These are phyloP conservation scores for Termitomyces sp. DNA, from an alignment of 768 basidiomycete genomes.

Conservation along the genomic window DNA sequence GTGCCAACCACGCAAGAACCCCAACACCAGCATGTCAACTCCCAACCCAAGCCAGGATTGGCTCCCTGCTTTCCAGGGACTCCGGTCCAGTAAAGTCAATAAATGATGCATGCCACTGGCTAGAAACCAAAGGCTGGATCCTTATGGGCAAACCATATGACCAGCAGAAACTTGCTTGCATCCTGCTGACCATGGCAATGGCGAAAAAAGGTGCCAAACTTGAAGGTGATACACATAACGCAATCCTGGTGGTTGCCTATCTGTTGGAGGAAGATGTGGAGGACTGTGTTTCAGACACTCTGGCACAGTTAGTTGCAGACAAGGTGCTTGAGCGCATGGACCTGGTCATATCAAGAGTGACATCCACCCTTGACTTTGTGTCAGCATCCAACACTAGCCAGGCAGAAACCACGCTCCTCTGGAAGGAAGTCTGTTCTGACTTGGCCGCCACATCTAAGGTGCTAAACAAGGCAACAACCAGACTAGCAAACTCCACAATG, in stretches of 20 bases:
- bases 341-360: background rate
- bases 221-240: background rate
- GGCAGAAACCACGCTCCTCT: background rate
- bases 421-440: background rate
- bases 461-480: background rate
- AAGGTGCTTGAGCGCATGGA: background rate
- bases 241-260: too few relatives aligned
- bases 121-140: background rate
- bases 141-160: background rate
- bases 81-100: background rate
- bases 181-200: background rate
- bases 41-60: background rate
- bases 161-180: background rate
- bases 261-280: background rate
- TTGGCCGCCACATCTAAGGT: background rate
- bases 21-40: too few relatives aligned
- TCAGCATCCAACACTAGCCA: too few relatives aligned
- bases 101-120: background rate
- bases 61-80: background rate
- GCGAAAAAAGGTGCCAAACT: background rate
- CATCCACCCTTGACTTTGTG: background rate
- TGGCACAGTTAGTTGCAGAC: background rate
- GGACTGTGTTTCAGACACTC: background rate
- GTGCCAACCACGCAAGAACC: background rate
- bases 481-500: background rate